Evolutionary conservation across 306 rosid species (phyloP), one percentile per base, ranked within the genome.

Genomic region (Vigna reflexopilosa): DNA sequence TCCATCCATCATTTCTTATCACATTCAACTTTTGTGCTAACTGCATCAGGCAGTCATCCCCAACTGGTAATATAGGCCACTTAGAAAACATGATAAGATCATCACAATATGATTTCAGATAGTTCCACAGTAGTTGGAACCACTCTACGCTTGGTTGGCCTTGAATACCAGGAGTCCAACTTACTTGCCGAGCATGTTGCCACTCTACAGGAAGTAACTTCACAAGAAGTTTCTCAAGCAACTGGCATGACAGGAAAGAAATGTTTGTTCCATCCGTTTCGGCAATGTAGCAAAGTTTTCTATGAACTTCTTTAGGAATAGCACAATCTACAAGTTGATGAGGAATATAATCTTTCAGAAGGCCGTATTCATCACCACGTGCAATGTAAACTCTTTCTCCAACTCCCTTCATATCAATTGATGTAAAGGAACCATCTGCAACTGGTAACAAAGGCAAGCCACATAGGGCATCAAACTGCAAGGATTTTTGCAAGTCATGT

Each of bases 21-120:
- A 94, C 97, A 58, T 85, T 85, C 11, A 90, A 90, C 82, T 92
- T 90, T 67, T 87, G 87, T 66, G 67, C 90, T 78, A 94, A 91
- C 85, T 86, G 93, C 90, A 90, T 67, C 80, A 94, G 87, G 87
- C 84, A 80, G 70, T 81, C 82, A 76, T 85, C 73, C 67, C 95
- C 97, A 73, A 88, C 93, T 42, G 98, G 98, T 61, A 94, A 86
- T 42, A 94, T 85, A 79, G 98, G 98, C 98, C 98, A 94, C 81
- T 89, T 92, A 28, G 90, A 90, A 78, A 94, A 94, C 77, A 92
- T 82, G 3, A 84, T 80, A 50, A 94, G 96, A 79, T 92, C 97
- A 64, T 90, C 89, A 90, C 97, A 88, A 77, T 88, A 82, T 63
- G 84, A 87, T 84, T 88, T 90, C 78, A 94, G 84, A 90, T 92